Conservation (phyloP, 78 protist species). For the Goniomonas avonlea region DNA sequence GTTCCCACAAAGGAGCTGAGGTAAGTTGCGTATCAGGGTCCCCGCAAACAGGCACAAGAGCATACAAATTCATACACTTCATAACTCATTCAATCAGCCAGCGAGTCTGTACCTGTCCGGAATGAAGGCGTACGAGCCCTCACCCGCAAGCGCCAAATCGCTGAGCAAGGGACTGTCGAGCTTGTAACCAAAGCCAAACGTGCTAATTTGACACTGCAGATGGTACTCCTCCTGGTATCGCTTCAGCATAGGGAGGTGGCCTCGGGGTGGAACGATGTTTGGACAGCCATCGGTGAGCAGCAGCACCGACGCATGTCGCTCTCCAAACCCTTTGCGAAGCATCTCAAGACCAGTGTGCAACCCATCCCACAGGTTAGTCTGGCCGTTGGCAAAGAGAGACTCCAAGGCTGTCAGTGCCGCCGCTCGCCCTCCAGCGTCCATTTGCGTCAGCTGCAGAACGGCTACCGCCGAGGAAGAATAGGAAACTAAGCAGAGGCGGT, state of each 20-base stretch:
- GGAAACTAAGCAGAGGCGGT: constrained; percentile 45
- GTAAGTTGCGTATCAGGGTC: too few relatives aligned
- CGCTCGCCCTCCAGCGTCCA: constrained; percentile 11
- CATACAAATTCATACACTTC: too few relatives aligned
- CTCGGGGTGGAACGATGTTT: constrained; percentile 52
- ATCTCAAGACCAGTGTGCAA: constrained; percentile 28
- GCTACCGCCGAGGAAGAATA: constrained; percentile 25
- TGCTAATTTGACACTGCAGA: too few relatives aligned
- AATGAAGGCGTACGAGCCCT: constrained; percentile 50
- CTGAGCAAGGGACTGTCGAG: constrained; percentile 28
- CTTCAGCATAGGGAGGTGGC: constrained; percentile 35
- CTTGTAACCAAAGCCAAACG: constrained; percentile 65
- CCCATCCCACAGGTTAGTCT: constrained; percentile 68
- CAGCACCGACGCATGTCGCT: neutral
- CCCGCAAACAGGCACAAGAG: too few relatives aligned
- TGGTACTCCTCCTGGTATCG: constrained; percentile 36
- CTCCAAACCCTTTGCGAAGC: neutral
- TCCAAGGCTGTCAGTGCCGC: constrained; percentile 6
- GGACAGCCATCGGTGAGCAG: constrained; percentile 62
- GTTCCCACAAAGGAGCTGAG: constrained; percentile 55
- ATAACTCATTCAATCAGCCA: too few relatives aligned
- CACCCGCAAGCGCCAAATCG: constrained; percentile 33
- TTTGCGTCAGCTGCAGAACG: neutral
- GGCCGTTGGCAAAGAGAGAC: constrained; percentile 16
- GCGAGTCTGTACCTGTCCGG: too few relatives aligned